These are phyloP conservation scores for Picea abies DNA, from an alignment of 83 land plant species.

Conservation along the genomic window DNA sequence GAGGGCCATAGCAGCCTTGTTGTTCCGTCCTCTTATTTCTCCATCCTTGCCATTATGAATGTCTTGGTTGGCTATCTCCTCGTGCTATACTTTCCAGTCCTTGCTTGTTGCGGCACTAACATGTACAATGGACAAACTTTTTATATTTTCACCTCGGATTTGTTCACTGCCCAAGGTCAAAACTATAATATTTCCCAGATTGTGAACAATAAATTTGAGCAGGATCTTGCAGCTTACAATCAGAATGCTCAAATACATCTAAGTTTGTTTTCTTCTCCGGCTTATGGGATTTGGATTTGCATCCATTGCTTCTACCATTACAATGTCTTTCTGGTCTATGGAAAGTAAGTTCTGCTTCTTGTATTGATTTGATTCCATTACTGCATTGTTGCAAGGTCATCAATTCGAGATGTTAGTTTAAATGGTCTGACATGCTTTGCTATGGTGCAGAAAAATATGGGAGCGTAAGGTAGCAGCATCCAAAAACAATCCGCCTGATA, in stretches of 20 bases:
- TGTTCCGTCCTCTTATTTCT: constrained; percentile 62
- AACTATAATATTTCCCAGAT: constrained; percentile 22
- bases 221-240: too few relatives aligned
- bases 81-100: too few relatives aligned
- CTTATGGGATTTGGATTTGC: constrained; percentile 85
- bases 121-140: not conserved
- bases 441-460: not conserved
- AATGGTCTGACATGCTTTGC: too few relatives aligned
- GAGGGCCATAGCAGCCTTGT: constrained; percentile 54
- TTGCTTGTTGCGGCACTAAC: too few relatives aligned
- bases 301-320: constrained; percentile 55
- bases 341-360: not conserved
- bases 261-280: constrained; percentile 72
- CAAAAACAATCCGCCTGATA: constrained; percentile 26
- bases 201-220: too few relatives aligned
- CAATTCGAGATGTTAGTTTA: not conserved
- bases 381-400: not conserved
- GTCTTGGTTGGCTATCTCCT: too few relatives aligned
- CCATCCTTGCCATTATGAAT: constrained; percentile 63
- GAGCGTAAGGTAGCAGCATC: not conserved
- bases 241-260: constrained; percentile 38
- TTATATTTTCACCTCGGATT: constrained; percentile 68
- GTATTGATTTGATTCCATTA: too few relatives aligned
- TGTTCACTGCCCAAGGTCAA: constrained; percentile 26
- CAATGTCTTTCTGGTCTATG: constrained; percentile 65